Base-by-base conservation (phyloP, 2,329 filamentous ascomycete species). In the Pseudopyricularia cyperi region DNA sequence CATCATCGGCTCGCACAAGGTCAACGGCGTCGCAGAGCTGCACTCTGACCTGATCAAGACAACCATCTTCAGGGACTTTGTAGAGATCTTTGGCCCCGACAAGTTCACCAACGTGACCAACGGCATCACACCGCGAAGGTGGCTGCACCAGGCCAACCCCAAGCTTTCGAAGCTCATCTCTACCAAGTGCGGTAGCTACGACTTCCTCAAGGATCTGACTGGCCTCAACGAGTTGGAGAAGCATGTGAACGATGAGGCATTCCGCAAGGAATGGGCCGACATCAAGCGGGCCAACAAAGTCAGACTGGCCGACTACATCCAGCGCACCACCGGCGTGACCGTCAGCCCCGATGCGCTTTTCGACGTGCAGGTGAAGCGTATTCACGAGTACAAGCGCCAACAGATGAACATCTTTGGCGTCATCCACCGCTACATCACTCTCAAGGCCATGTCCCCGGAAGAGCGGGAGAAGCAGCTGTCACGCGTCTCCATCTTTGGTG, bases 101-200 rank as follows among this genome's bases (percentile, higher is more conserved):
- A 96, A 96, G 68, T 98, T 98, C 69, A 95, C 88, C 53, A 98
- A 98, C 61, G 91, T 98, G 57, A 98, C 93, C 57, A 98, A 98
- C 66, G 93, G 93, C 54, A 94, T 98, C 65, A 98, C 93, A 1
- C 93, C 93, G 11, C 80, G 93, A 61, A 80, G 93, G 64, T 98
- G 93, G 93, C 75, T 98, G 53, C 90, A 98, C 71, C 93, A 98
- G 68, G 93, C 93, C 55, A 98, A 98, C 66, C 93, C 91, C 11
- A 81, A 86, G 52, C 75, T 98, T 30, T 96, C 91, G 0, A 87
- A 90, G 64, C 74, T 98, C 56, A 97, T 98, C 65, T 86, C 89
- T 1, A 88, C 83, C 63, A 97, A 95, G 74, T 77, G 86, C 37
- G 90, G 89, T 49, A 80, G 88, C 52, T 72, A 89, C 59, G 83